These are phyloP conservation scores for Moesziomyces aphidis DNA, from an alignment of 1,284 basidiomycete genomes.

Conservation along the genomic window DNA sequence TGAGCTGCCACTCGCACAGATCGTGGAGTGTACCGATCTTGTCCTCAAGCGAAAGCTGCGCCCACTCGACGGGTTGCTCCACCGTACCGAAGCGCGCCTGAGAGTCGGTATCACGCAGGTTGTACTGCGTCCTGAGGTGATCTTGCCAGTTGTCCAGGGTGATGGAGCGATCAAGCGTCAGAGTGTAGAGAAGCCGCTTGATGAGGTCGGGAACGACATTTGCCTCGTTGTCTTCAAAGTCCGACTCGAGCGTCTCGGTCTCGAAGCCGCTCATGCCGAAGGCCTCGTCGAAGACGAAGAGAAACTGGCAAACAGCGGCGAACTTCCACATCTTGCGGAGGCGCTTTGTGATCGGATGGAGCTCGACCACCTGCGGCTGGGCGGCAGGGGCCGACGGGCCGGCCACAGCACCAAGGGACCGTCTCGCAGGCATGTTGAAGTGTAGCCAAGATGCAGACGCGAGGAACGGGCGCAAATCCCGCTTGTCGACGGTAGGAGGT, in stretches of 20 bases:
- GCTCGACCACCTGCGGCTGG: constrained; percentile 19
- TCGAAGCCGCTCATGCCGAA: constrained; percentile 64
- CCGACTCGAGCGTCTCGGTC: constrained; percentile 69
- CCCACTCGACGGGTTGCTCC: constrained; percentile 68
- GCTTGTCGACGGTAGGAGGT: neutral
- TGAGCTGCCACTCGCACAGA: constrained; percentile 72
- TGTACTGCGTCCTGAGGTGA: constrained; percentile 47
- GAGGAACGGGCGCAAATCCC: neutral
- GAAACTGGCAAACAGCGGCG: constrained; percentile 66
- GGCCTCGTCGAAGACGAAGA: constrained; percentile 66
- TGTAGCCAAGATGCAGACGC: neutral
- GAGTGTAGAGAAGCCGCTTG: constrained; percentile 70
- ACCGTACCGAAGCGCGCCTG: constrained; percentile 49
- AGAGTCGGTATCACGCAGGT: constrained; percentile 35
- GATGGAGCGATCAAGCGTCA: constrained; percentile 71
- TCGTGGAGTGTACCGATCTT: constrained; percentile 68
- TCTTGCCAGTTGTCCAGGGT: constrained; percentile 61
- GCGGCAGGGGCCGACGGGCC: constrained; percentile 31
- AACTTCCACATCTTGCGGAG: constrained; percentile 64
- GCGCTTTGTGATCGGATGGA: constrained; percentile 48
- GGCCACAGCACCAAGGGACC: constrained; percentile 34
- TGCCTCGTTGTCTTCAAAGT: constrained; percentile 70
- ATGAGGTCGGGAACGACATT: constrained; percentile 69
- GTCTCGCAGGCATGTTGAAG: constrained; percentile 30
- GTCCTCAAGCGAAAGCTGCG: constrained; percentile 69